Base-by-base conservation (phyloP, 192 early-diverging fungal species). In the Coemansia sp. region DNA sequence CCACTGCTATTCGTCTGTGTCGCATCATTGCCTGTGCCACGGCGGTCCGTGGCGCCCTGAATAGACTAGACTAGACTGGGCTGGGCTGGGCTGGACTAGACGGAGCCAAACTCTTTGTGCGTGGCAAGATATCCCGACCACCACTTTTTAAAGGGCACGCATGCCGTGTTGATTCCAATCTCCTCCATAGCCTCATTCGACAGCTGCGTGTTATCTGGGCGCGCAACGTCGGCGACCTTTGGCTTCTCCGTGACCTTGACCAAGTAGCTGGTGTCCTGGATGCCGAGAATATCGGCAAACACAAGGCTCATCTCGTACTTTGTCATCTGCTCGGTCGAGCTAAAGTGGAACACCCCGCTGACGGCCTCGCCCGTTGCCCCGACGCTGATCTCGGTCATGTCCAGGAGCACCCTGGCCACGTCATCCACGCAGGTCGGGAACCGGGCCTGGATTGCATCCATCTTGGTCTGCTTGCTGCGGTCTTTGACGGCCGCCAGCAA, bases 401-500 rank as follows among this genome's bases (percentile, higher is more conserved):
- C 84, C 25, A 73, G 55, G 37, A 90, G 70, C 11, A 85, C 86
- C 15, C 83, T 64, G 6, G 84, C 87, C 13, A 90, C 78, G 53
- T 92, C 88, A 9, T 70, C 73, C 6, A 85, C 84, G 53, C 92
- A 87, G n/a, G 89, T 91, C 3, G 93, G 93, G 64, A 83, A 95
- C 34, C 93, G 78, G 13, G 61, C 55, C 20, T 82, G 81, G 40
- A 70, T 72, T 36, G 88, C 72, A 55, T 95, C 90, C 72, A 93
- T 87, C 11, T 75, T 50, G 2, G 61, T 67, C 66, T 80, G 38
- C 34, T 40, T 46, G 17, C 14, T 50, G 2, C 46, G 26, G 8
- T 20, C 33, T 37, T 39, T 61, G 5, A 91, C 78, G 39, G 78
- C 60, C 25, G 85, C 84, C 11, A 93, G 53, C 37, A 95, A 70